Evolutionary conservation across 441 rosid species (phyloP).

Genomic region (Aquilaria agallochum): DNA sequence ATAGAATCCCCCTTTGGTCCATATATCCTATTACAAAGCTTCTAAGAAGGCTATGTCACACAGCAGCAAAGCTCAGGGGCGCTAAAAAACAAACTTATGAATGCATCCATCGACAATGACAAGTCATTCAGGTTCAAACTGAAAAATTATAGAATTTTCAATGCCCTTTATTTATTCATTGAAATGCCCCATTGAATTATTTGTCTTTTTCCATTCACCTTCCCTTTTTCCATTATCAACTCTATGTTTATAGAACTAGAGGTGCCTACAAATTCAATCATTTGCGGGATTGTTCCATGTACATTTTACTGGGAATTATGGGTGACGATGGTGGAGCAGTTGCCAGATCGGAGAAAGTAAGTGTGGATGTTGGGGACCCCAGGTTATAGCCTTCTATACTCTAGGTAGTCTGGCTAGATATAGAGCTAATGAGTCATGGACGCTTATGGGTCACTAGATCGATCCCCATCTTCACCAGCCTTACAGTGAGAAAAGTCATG

Average conservation of each 20-base stretch:
- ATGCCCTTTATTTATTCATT: conserved; percentile 24
- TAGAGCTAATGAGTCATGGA: too few species aligned
- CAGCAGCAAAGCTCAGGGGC: not conserved
- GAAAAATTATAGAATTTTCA: conserved; percentile 40
- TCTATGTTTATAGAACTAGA: conserved; percentile 47
- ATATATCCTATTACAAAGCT: too few species aligned
- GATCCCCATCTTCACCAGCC: conserved; percentile 87
- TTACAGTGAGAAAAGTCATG: not conserved
- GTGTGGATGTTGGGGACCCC: conserved; percentile 85
- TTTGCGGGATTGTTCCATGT: conserved; percentile 27
- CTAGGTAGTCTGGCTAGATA: too few species aligned
- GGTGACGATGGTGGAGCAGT: conserved; percentile 25
- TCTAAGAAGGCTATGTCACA: too few species aligned
- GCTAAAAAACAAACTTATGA: conserved; percentile 69
- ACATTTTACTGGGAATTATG: conserved; percentile 1
- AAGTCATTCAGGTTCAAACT: conserved; percentile 43
- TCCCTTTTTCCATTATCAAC: conserved; percentile 52
- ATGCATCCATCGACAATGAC: conserved; percentile 53
- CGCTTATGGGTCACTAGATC: conserved; percentile 99
- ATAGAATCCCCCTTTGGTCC: too few species aligned
- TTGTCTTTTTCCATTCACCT: conserved; percentile 50
- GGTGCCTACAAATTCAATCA: conserved; percentile 47
- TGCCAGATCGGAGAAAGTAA: conserved; percentile 63
- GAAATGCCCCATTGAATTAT: conserved; percentile 21
- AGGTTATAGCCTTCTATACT: conserved; percentile 22